Base-by-base conservation (phyloP, 768 basidiomycete genomes). In the Cystobasidiopsis lactophilus region DNA sequence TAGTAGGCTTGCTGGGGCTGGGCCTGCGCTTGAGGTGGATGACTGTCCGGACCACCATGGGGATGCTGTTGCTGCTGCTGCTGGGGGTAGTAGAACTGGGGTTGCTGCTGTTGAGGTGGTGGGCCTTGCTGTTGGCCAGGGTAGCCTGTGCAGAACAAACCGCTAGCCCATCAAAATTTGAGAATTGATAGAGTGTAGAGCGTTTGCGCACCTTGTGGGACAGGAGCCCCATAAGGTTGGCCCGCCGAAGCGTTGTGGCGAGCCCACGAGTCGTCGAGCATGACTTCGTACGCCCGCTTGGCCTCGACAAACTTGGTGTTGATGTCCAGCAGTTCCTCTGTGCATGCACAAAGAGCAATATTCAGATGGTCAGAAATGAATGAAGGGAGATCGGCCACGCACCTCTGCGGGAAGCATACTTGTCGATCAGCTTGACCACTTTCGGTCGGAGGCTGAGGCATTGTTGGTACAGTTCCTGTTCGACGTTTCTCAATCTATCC, bases 391-490 rank as follows among this genome's bases (percentile, higher is more conserved):
- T 21, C 2, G 33, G 2, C 29, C 27, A n/a, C n/a, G n/a, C n/a
- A 27, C 3, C 73, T 74, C 68, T 86, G 73, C 69, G 95, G 93
- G 70, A 91, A 86, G 60, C 81, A 64, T 95, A 95, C 70, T 88
- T 93, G 65, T 93, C 86, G 57, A 95, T 93, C 51, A 96, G 68
- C 63, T 88, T 86, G 56, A 93, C 88, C 57, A 96, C 91, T 72
- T 86, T 89, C 5, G 88, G 88, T 41, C 89, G 74, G 38, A 93
- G 67, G 3, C 79, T 74, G 79, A 96, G 88, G 61, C 81, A 80
- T 23, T 78, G 77, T 40, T 86, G 76, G 67, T 96, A 95, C 48
- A 95, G 65, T 65, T 93, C 86, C 79, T 89, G 68, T 24, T 58
- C 38, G 30, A 47, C 24, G 5, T 45, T 19, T 24, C 16, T 30